These are phyloP conservation scores for Alternaria brassicicola DNA, from an alignment of 2,329 filamentous ascomycete genomes.

Conservation along the genomic window DNA sequence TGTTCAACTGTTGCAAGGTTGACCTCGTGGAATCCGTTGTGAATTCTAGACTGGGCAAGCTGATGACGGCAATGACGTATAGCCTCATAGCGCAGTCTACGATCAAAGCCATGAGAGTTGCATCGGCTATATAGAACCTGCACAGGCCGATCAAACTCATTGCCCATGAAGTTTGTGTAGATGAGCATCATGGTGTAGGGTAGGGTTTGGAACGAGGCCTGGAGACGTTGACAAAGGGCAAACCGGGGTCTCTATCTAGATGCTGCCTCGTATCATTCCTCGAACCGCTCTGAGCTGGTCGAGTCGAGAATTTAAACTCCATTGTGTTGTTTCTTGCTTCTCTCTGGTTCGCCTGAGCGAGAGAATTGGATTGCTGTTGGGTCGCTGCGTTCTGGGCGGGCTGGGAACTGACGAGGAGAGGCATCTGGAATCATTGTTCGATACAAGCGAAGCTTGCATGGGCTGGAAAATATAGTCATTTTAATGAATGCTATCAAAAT, in stretches of 20 bases:
- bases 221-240: not conserved
- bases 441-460: not conserved
- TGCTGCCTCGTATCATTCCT: not conserved
- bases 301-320: not conserved
- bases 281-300: not conserved
- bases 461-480: not conserved
- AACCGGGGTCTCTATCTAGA: not conserved
- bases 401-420: not conserved
- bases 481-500: not conserved
- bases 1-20: not conserved
- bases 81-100: conserved; percentile 6
- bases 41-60: not conserved
- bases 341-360: not conserved
- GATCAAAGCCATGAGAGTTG: conserved; percentile 2
- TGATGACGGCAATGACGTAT: not conserved
- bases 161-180: not conserved
- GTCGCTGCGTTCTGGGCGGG: not conserved
- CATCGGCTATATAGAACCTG: not conserved
- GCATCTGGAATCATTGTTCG: not conserved
- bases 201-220: not conserved
- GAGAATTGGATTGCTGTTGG: not conserved
- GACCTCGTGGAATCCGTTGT: not conserved
- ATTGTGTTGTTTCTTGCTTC: not conserved
- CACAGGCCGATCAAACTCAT: not conserved
- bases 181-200: not conserved